Base-by-base conservation (phyloP, 176 grass and related monocot genomes). In the Phragmites australis region DNA sequence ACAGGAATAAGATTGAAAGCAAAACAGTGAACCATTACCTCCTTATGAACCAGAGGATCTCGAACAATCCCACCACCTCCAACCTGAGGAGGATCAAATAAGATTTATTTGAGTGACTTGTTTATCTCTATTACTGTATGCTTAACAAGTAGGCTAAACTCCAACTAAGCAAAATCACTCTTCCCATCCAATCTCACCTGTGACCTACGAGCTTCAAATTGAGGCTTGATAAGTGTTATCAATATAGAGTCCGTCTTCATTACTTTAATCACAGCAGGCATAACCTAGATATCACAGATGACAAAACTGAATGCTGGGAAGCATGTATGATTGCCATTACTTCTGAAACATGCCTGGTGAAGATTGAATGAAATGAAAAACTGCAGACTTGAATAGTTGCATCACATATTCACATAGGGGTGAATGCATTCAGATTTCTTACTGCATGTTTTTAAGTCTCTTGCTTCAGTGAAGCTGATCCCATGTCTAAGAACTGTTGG, bases 251-350 rank as follows among this genome's bases (percentile, higher is more conserved):
- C 88, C 6, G 23, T 27, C 78, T 98, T 94, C 95, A 98, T 98
- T 84, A 98, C 84, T 87, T 94, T 93, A 31, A 98, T 63, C 54
- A 94, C 92, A 76, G 90, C 92, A 80, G 92, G 95, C 95, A 98
- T 98, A 59, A 91, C 95, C 95, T 98, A 80, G 19, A 83, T 59
- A 82, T 68, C 57, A 70, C 12, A 75, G 14, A 77, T 83, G 26
- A 16, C 7, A 69, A 66, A 51, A 70, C 23, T 57, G 1, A 43
- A 39, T 18, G 47, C 37, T 27, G 3, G 12, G 22, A 1, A 57
- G 2, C 58, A 45, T 18, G 50, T 46, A 47, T 52, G 58, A 32
- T 25, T 53, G 21, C 6, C 42, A 63, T 11, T 53, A 8, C 44
- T 50, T 21, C 37, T 62, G 16, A 17, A 80, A 57, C 47, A 11